These are phyloP conservation scores for Helenozyma rhizophorensis DNA, from an alignment of 805 yeast genomes.

Conservation along the genomic window DNA sequence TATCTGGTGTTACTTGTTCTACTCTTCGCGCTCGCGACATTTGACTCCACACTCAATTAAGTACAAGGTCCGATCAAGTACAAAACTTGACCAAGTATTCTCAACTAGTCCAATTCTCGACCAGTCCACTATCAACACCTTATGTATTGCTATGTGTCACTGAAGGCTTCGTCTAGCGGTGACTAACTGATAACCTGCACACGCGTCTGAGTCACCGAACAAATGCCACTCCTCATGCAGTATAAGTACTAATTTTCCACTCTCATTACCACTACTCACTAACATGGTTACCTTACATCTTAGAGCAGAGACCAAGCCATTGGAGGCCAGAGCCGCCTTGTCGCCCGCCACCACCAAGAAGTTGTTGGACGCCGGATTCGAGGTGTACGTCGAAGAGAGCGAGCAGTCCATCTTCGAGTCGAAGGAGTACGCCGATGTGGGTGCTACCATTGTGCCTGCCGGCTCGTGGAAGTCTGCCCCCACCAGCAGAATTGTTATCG, in stretches of 20 bases:
- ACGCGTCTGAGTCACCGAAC: no score
- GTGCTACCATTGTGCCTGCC: conserved; percentile 84
- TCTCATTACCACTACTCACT: background rate
- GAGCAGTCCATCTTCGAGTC: conserved; percentile 75
- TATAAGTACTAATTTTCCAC: background rate
- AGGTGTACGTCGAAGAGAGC: conserved; percentile 83
- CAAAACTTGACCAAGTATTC: no score
- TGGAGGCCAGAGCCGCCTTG: conserved; percentile 95
- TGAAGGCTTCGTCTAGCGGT: no score
- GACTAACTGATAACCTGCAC: no score
- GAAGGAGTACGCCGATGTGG: conserved; percentile 72
- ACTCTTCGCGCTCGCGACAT: no score
- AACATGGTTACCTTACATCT: conserved; percentile 64
- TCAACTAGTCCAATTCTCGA: no score
- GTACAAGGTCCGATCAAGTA: no score
- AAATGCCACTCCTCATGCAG: conserved; percentile 4
- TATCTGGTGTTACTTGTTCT: no score
- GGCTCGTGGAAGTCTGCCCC: conserved; percentile 96
- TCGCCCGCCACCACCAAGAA: conserved; percentile 88
- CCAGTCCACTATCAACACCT: no score
- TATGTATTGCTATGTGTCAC: no score
- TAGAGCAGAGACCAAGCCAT: conserved; percentile 95
- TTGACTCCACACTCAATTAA: no score
- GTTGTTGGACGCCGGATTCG: conserved; percentile 82
- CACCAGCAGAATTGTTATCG: conserved; percentile 80